phyloP scores from a whole-genome alignment of 1,139 yeast species.

The Groenewaldozyma sp. region DNA sequence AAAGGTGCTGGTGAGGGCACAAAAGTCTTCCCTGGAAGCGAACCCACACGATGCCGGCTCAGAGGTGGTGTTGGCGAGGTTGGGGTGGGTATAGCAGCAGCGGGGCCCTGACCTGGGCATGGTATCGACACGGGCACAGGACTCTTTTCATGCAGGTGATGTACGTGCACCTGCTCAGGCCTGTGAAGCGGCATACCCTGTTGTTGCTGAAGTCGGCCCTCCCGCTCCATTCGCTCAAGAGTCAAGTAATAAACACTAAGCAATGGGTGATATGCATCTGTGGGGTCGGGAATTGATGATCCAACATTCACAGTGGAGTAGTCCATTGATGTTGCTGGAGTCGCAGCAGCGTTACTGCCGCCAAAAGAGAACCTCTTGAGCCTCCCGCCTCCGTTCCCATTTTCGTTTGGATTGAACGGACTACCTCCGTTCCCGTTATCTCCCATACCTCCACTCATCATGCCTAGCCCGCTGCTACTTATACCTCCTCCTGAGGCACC shows the following conservation, averaged over 20 bases:
- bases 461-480: background rate
- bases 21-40: background rate
- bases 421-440: background rate
- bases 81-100: constrained; percentile 1
- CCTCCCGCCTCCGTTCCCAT: constrained; percentile 26
- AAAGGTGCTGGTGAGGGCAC: constrained; percentile 7
- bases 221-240: constrained; percentile 68
- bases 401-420: constrained; percentile 17
- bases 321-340: background rate
- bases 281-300: constrained; percentile 54
- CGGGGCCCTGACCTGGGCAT: background rate
- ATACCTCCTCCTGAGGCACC: background rate
- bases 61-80: background rate
- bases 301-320: background rate
- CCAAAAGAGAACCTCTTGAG: constrained; percentile 7
- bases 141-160: background rate
- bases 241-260: constrained; percentile 81
- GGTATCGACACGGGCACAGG: background rate
- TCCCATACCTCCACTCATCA: background rate
- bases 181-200: too few species aligned
- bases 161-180: too few species aligned
- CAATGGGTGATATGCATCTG: constrained; percentile 81
- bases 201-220: constrained; percentile 29
- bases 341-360: background rate
- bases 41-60: background rate